phyloP scores from a whole-genome alignment of 177 flowering plant genomes.

The Vitis hybrid region DNA sequence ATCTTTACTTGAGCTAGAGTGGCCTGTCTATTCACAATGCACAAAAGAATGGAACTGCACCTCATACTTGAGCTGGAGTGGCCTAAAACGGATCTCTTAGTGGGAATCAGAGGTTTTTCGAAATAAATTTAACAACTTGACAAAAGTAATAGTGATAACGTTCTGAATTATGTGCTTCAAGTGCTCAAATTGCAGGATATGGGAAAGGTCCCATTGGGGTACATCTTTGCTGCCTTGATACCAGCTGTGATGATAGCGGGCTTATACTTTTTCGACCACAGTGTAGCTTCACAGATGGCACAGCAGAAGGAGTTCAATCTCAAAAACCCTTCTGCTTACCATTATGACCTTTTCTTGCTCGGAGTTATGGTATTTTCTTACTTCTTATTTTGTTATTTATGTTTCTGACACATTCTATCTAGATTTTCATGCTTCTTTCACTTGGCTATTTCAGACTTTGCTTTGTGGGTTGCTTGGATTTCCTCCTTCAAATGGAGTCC shows the following conservation, averaged over 20 bases:
- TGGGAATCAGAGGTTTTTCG: not conserved
- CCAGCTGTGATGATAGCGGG: slow-evolving; percentile 95
- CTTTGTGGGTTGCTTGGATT: slow-evolving; percentile 88
- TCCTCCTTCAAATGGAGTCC: slow-evolving; percentile 92
- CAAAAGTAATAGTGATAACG: too few relatives aligned
- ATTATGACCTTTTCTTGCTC: slow-evolving; percentile 76
- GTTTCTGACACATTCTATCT: not conserved
- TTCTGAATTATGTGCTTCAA: not conserved
- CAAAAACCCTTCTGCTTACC: slow-evolving; percentile 85
- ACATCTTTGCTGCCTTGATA: slow-evolving; percentile 73
- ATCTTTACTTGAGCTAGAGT: too few relatives aligned
- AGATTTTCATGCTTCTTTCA: slow-evolving; percentile 5
- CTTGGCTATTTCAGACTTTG: slow-evolving; percentile 52
- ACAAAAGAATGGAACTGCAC: too few relatives aligned
- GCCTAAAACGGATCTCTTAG: not conserved
- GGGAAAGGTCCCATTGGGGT: slow-evolving; percentile 59
- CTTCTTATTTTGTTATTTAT: not conserved
- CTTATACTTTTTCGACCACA: slow-evolving; percentile 91
- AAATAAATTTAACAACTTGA: not conserved
- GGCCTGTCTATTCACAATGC: too few relatives aligned
- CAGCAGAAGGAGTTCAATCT: slow-evolving; percentile 95
- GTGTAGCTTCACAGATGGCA: slow-evolving; percentile 92
- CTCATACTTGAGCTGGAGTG: not conserved
- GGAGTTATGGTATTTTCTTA: slow-evolving; percentile 70
- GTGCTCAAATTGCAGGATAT: slow-evolving; percentile 58